Evolutionary conservation across 2,329 filamentous ascomycete species (phyloP).

Genomic region (Colletotrichum sp.): DNA sequence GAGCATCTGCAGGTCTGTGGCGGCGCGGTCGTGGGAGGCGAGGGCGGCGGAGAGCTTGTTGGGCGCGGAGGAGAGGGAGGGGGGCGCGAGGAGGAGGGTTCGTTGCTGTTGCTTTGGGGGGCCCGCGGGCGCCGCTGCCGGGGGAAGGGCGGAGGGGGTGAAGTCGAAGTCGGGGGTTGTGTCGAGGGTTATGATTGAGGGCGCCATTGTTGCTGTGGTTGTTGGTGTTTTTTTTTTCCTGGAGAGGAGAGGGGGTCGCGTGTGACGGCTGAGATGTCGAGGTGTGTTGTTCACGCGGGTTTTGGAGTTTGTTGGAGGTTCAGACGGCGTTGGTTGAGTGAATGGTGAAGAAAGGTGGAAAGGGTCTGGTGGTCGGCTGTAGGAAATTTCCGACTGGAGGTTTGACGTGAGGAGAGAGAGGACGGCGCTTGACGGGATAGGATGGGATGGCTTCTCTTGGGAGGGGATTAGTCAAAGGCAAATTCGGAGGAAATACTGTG

Average conservation of each 20-base stretch:
- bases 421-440: neutral
- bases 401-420: neutral
- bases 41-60: constrained; percentile 76
- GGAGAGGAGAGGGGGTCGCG: neutral
- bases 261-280: neutral
- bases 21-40: constrained; percentile 72
- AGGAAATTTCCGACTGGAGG: neutral
- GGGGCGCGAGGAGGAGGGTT: constrained; percentile 87
- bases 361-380: neutral
- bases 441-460: neutral
- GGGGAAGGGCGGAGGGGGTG: constrained; percentile 29
- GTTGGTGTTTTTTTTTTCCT: neutral
- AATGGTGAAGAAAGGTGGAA: neutral
- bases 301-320: neutral
- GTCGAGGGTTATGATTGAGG: constrained; percentile 59
- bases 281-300: neutral
- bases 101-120: constrained; percentile 42
- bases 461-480: constrained; percentile 15
- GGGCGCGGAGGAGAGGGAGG: constrained; percentile 86
- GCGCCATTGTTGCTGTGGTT: constrained; percentile 46
- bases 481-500: constrained; percentile 5
- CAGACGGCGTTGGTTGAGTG: too few relatives aligned
- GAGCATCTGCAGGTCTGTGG: constrained; percentile 95
- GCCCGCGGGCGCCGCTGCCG: constrained; percentile 21
- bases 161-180: constrained; percentile 57